Evolutionary conservation across 2,329 filamentous ascomycete species (phyloP), one percentile per base, ranked within the genome.

Genomic region (Colletotrichum musicola): DNA sequence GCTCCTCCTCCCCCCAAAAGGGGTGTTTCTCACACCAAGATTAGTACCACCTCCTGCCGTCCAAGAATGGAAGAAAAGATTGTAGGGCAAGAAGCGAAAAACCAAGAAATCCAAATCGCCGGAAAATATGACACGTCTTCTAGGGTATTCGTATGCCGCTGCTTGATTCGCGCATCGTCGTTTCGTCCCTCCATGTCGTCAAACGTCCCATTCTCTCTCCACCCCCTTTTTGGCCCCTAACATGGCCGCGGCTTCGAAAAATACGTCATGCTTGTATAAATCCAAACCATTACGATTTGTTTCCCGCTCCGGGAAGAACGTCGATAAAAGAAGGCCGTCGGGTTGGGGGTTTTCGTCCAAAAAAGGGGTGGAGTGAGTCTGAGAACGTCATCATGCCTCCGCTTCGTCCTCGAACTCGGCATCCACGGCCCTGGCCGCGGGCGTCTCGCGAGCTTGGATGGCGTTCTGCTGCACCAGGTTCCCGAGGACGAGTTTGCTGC

Each of bases 401-500:
- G 40, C 9, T 20, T 47, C 44, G 44, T 13, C 20, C 18, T 18
- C 6, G 30, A 27, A 20, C 14, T 35, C 13, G 40, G 40, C 40
- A 13, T 42, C 16, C 13, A 42, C 40, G 40, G 40, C 44, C 59
- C 60, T 55, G 12, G 54, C 51, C 3, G 56, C 47, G 6, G 60
- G 57, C 9, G 66, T 72, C 40, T 55, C 65, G 50, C 71, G 71
- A 12, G 71, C 69, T 47, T 69, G 65, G 35, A 72, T 59, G 16
- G 38, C 42, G n/a, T 69, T 70, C 56, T 71, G 66, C 49, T 72
- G 62, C 25, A 72, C 72, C 56, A 85, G 73, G 63, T 81, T 84
- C 35, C 84, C 84, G 12, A 86, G 75, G 57, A 82, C 77, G 49
- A 86, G 74, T 53, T 78, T 74, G 64, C 81, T 85, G 72, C 77